Evolutionary conservation across 192 early-diverging fungal genomes (phyloP), one percentile per base, ranked within the genome.

Genomic region (Funneliformis mosseae): DNA sequence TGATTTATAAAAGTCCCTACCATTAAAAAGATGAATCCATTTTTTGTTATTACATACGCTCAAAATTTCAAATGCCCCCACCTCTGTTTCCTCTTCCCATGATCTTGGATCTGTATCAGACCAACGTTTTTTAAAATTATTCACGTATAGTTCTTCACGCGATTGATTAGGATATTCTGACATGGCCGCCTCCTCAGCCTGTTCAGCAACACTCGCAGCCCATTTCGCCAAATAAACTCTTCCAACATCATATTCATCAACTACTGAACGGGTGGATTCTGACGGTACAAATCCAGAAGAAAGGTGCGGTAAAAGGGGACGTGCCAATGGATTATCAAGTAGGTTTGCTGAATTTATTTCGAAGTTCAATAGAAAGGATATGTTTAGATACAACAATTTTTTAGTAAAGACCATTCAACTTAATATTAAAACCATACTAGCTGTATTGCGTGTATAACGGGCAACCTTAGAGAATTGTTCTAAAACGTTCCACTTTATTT

Each of bases 211-310:
- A 10, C 82, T 82, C 8, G 92, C 91, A 16, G 93, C 94, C 93
- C 93, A 95, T 74, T 92, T 93, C 8, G 94, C 94, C 33, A 94
- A 83, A 76, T 92, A 95, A 10, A 95, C 86, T 10, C 94, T 88
- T 0, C 92, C 93, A 75, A 91, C 88, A 77, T 95, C 94, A 77
- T 93, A 95, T 72, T 95, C 94, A n/a, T 92, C 91, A 45, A 92
- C 91, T 2, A 91, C 83, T 55, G 83, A 85, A 28, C 87, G 88
- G 55, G 91, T 88, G 1, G 89, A 88, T 11, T 91, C 89, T 18
- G 86, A 85, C 21, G 88, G 88, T 27, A 88, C 81, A 18, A 88
- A 79, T 23, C 84, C 81, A 23, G 89, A 85, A 12, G 87, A 87
- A 11, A 90, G 80, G 14, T 83, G 55, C 4, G 91, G 88, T 61